Evolutionary conservation across 2,329 filamentous ascomycete species (phyloP).

Genomic region (Teratosphaeria viscida): DNA sequence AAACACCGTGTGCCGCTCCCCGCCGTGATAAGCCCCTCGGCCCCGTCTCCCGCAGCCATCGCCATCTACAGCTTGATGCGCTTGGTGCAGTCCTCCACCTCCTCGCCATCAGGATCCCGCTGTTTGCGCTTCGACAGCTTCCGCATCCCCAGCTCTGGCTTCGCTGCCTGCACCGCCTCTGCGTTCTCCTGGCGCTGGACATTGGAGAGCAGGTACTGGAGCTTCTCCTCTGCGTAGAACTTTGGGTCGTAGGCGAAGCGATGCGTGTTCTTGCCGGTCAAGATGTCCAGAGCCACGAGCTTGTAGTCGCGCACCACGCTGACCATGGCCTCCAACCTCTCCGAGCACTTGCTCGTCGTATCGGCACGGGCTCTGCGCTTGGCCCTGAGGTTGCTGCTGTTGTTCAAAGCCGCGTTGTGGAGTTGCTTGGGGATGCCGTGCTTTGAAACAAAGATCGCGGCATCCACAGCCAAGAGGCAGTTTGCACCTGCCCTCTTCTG

Average conservation of each 20-base stretch:
- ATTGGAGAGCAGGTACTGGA: background rate
- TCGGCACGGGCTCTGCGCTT: background rate
- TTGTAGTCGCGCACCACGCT: background rate
- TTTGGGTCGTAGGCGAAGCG: conserved; percentile 1
- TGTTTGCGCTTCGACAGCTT: background rate
- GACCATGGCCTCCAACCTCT: conserved; percentile 1
- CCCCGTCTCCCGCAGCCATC: background rate
- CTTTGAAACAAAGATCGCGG: conserved; percentile 1
- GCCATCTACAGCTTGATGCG: background rate
- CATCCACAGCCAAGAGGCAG: conserved; percentile 2
- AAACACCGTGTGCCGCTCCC: background rate
- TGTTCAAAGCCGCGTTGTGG: background rate
- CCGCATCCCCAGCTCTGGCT: conserved; percentile 6
- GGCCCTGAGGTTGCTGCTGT: background rate
- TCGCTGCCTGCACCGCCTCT: background rate
- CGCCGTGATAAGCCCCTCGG: background rate
- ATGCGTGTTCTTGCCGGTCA: background rate
- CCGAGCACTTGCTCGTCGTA: conserved; percentile 1
- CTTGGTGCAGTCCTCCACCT: background rate
- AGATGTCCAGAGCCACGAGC: conserved; percentile 2
- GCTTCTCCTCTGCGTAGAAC: background rate
- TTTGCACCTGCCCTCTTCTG: background rate
- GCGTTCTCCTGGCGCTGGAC: background rate
- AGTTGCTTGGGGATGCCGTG: background rate
- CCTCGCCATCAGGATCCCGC: background rate